phyloP scores from a whole-genome alignment of 2,329 filamentous ascomycete genomes.

The Myriangium duriaei region DNA sequence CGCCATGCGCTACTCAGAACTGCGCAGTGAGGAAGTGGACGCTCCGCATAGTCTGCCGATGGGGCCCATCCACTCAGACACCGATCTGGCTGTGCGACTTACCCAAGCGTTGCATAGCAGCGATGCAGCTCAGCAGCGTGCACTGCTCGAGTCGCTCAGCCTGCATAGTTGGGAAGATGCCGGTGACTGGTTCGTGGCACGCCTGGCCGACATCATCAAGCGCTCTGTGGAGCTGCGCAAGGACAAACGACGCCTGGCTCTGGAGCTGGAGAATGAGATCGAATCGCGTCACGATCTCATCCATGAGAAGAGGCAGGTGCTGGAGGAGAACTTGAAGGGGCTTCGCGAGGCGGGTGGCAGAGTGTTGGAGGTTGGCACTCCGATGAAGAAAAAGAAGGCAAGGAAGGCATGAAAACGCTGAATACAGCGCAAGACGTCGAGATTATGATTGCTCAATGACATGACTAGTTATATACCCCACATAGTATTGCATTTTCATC shows the following conservation, averaged over 20 bases:
- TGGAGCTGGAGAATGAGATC: slow-evolving; percentile 45
- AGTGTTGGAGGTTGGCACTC: slow-evolving; percentile 36
- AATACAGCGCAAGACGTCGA: no score
- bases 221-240: slow-evolving; percentile 41
- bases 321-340: slow-evolving; percentile 29
- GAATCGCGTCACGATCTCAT: slow-evolving; percentile 40
- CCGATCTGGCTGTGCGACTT: slow-evolving; percentile 4
- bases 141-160: slow-evolving; percentile 40
- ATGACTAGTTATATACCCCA: no score
- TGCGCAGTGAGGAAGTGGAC: slow-evolving; percentile 19
- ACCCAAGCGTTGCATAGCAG: slow-evolving; percentile 2
- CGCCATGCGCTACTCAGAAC: slow-evolving; percentile 16
- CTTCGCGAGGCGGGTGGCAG: slow-evolving; percentile 44
- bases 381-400: slow-evolving; percentile 21
- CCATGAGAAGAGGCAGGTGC: slow-evolving; percentile 34
- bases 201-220: slow-evolving; percentile 39
- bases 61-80: neutral
- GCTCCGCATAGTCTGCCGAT: slow-evolving; percentile 5
- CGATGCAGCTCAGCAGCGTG: slow-evolving; percentile 26
- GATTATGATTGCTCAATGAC: no score
- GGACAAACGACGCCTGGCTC: slow-evolving; percentile 41
- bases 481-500: no score
- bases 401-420: no score
- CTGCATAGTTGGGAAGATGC: slow-evolving; percentile 49
- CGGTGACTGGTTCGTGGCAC: slow-evolving; percentile 47